Evolutionary conservation across 352 stramenopile species (phyloP), one percentile per base, ranked within the genome.

Genomic region (Plasmopara viticola): DNA sequence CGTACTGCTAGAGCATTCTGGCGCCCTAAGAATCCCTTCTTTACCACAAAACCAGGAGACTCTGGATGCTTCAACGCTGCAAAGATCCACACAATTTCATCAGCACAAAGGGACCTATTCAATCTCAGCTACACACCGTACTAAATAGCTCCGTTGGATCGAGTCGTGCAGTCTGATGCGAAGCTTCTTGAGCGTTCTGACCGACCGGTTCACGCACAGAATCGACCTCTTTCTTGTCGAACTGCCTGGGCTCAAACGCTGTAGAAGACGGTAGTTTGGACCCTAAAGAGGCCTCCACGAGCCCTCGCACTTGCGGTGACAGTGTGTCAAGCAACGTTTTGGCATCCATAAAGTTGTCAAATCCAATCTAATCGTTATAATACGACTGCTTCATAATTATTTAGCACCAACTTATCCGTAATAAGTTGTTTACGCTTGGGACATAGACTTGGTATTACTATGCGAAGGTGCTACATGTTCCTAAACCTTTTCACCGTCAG

Each of bases 91-190:
- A n/a, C n/a, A 14, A 35, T 43, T 48, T 17, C 4, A n/a, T n/a
- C n/a, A n/a, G n/a, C n/a, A n/a, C n/a, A n/a, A n/a, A n/a, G n/a
- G n/a, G n/a, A n/a, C n/a, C n/a, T n/a, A n/a, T n/a, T n/a, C n/a
- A n/a, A n/a, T n/a, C n/a, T n/a, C 10, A 13, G 45, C 9, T 28
- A 35, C 28, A 33, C 30, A 56, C 5, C 64, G 39, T 13, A 88
- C 78, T 55, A 56, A 86, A 88, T 1, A 85, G 57, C 31, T 86
- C 78, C 0, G 74, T 76, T 8, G 78, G 74, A 63, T 81, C 82
- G 9, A 88, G 58, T 52, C 59, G 63, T 34, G 44, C 17, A 29
- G 30, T 38, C 12, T 9, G 28, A 34, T 14, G 20, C 20, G 20
- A 25, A 25, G 20, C 20, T 25, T 25, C 3, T 34, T 55, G 5